Base-by-base conservation (phyloP, 352 stramenopile species). In the Phytophthora megakarya region DNA sequence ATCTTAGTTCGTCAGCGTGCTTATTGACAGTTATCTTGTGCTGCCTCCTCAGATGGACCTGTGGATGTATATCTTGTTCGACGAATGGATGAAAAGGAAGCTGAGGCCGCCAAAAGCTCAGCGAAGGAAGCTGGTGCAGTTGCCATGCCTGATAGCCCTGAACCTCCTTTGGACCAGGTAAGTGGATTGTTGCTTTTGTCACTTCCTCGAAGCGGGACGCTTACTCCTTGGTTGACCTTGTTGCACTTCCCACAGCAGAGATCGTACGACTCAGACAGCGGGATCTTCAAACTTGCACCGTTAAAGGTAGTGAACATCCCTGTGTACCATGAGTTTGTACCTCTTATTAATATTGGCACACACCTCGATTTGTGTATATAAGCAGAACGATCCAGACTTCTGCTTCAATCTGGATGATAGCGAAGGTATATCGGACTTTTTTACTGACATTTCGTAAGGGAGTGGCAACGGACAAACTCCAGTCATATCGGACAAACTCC, bases 61-160 rank as follows among this genome's bases (percentile, higher is more conserved):
- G 88, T 97, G 26, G 90, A 97, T 68, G 88, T 97, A 9, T 97
- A 95, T 76, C 85, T 97, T 73, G 86, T 97, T 54, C 86, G 82
- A 50, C 80, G 64, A 43, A 73, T 80, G 25, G 78, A 88, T 35
- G 75, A 84, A 25, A 79, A 80, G 28, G 65, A 86, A 19, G 50
- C 62, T 62, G 63, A 67, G 40, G 50, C 25, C 26, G 58, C 38
- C 1, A 43, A 52, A 54, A 47, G 61, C 23, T 60, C 60, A 7
- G 53, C 51, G 42, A 53, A 70, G 47, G 47, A 73, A 30, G 37
- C 39, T 32, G 55, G 48, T 26, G 39, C 60, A 23, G 13, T 68
- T 67, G 61, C 65, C 38, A 35, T 62, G 15, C 62, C 73, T 21
- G 61, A 76, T 42, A 80, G 69, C 25, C 65, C 78, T 60, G 60